Conservation (phyloP, 31 red algal genomes). For the Asparagopsis taxiformis region DNA sequence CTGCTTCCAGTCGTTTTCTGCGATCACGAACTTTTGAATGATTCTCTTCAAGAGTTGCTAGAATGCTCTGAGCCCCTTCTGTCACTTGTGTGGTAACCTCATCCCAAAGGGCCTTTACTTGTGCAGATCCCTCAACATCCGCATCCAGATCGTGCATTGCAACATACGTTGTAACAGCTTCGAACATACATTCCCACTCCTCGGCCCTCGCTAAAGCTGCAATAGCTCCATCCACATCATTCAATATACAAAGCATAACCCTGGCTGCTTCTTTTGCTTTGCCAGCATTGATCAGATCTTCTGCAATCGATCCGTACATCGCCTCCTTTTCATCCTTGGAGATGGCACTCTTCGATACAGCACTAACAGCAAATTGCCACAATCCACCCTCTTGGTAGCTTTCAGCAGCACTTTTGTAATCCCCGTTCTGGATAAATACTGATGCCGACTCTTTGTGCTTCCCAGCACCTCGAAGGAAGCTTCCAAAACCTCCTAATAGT, state of each 20-base stretch:
- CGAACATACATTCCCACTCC: conserved; percentile 58
- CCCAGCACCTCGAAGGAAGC: conserved; percentile 1
- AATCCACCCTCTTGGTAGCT: conserved; percentile 45
- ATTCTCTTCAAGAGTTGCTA: conserved; percentile 26
- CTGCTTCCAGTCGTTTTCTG: conserved; percentile 26
- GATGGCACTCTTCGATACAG: conserved; percentile 3
- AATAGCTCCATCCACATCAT: conserved; percentile 54
- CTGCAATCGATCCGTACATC: conserved; percentile 16
- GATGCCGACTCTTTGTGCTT: conserved; percentile 29
- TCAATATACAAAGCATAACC: conserved; percentile 1
- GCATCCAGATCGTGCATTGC: background rate
- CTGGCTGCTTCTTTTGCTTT: conserved; percentile 15
- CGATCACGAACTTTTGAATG: conserved; percentile 30
- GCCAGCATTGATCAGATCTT: conserved; percentile 33
- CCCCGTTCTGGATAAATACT: conserved; percentile 38
- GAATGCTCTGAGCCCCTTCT: conserved; percentile 17
- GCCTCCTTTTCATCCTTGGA: conserved; percentile 3
- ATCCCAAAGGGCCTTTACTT: background rate
- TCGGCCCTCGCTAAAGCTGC: conserved; percentile 14
- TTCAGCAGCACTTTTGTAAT: conserved; percentile 15
- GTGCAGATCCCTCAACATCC: background rate
- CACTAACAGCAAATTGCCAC: conserved; percentile 36
- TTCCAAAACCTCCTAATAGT: conserved; percentile 33
- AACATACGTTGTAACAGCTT: conserved; percentile 3
- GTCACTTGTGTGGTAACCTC: conserved; percentile 3